Evolutionary conservation across 2,329 filamentous ascomycete species (phyloP), one percentile per base, ranked within the genome.

Genomic region (Colletotrichum sublineola): DNA sequence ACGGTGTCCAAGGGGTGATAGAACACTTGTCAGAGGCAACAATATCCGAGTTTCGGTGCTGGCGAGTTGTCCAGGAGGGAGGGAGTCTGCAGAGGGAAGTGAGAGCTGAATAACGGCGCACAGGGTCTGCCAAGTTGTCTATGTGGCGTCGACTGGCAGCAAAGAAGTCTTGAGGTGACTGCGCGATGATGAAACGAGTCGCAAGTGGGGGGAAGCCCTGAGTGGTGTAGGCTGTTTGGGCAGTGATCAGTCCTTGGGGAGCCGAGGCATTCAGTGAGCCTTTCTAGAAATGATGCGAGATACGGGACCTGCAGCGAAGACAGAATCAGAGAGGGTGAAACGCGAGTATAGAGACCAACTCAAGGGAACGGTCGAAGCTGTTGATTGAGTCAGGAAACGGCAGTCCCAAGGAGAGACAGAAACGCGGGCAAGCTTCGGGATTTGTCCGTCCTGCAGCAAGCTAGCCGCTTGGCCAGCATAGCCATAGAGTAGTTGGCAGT

Each of bases 361-460:
- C n/a, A 38, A 44, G 48, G 8, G 31, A 63, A 64, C 36, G 24
- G 24, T 68, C 36, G 55, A 69, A 56, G 55, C 70, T 73, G 40
- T 55, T 56, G 66, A 48, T 65, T 31, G 66, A 61, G 70, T 73
- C 67, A 69, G 66, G 29, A 62, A 36, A n/a, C 58, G 60, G 33
- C 36, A 61, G 60, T 40, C 40, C 36, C 24, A 31, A 60, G 52
- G 48, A 68, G 50, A 60, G 64, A 61, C 46, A 70, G 55, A 56
- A 61, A 36, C 12, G 3, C 11, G 29, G 55, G 40, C 57, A 48
- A 44, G 29, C 46, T 53, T 50, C 52, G 38, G 52, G 52, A 36
- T 48, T 20, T 53, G 60, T 48, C 55, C 60, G 44, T 46, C 24
- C 36, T 42, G 38, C 58, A 56, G 50, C 31, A 56, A 48, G 55